Evolutionary conservation across 495 filamentous ascomycete genomes (phyloP), one percentile per base, ranked within the genome.

Genomic region (Penicillium longicatenatum): DNA sequence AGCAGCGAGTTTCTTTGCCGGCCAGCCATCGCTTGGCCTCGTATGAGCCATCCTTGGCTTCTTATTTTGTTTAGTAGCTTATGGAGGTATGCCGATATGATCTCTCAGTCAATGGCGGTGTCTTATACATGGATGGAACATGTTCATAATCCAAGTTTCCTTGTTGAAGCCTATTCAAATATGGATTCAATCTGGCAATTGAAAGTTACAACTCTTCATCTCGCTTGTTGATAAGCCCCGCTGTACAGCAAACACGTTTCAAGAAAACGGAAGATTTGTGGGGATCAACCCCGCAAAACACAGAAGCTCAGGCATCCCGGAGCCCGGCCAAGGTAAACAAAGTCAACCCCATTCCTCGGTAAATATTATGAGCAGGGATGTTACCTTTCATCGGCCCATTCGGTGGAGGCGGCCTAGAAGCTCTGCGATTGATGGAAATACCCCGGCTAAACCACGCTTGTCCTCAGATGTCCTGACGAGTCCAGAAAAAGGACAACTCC

Each of bases 401-500:
- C 3, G 3, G 12, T 3, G 31, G 12, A 39, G 14, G 37, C 12
- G 24, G 22, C 14, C 26, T 4, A 9, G 43, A 11, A n/a, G 47
- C 0, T 11, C n/a, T 16, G 45, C 35, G 45, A 57, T 57, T 57
- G 54, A 57, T 57, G 54, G 54, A 57, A 57, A 50, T 50, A 30
- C 11, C 30, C 21, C 17, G 10, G 19, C 31, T 46, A 26, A 19
- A 47, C 19, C 24, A 39, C 30, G 17, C 30, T 37, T 37, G 12
- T 24, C 43, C 9, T 10, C 14, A 42, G n/a, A 35, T 50, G 35
- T 43, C 37, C 22, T 35, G 31, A 51, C 17, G 48, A 52, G 47
- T 58, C 63, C 57, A 54, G 17, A 61, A 67, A 21, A 20, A 64
- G 61, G 44, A 55, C 61, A 69, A 70, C 45, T 63, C 70, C 70